Conservation (phyloP, 805 yeast species). For the Saccharomycopsis sp. region DNA sequence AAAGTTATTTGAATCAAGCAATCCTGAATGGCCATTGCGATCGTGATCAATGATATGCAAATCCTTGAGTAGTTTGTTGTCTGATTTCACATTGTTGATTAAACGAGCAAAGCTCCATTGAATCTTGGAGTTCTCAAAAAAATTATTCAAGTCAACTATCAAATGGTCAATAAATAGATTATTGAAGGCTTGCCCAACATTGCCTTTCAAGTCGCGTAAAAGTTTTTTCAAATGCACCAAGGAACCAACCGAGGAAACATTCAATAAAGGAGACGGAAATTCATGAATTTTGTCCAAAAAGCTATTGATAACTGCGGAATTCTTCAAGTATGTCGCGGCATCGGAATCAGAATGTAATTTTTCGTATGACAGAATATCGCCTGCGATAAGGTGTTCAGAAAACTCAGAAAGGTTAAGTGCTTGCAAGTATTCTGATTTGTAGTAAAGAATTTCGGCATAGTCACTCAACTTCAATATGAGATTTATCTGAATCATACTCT, state of each 20-base stretch:
- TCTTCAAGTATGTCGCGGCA: constrained; percentile 9
- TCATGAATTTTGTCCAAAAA: constrained; percentile 29
- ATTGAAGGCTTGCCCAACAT: constrained; percentile 64
- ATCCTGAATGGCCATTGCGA: neutral
- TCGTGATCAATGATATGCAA: neutral
- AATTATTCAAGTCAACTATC: constrained; percentile 53
- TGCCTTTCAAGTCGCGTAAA: constrained; percentile 48
- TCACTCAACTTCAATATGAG: constrained; percentile 36
- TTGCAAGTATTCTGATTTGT: constrained; percentile 36
- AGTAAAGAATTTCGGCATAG: constrained; percentile 41
- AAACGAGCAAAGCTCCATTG: constrained; percentile 35
- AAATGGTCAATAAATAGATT: constrained; percentile 49
- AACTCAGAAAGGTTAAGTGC: constrained; percentile 54
- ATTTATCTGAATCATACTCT: constrained; percentile 42
- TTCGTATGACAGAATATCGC: constrained; percentile 34
- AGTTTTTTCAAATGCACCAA: constrained; percentile 37
- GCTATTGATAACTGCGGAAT: constrained; percentile 23
- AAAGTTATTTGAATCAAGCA: constrained; percentile 19
- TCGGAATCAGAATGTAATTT: constrained; percentile 25
- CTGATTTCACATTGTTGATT: constrained; percentile 16
- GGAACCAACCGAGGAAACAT: constrained; percentile 35
- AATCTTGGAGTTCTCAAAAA: constrained; percentile 46
- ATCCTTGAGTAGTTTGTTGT: constrained; percentile 4
- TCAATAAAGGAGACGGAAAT: constrained; percentile 35
- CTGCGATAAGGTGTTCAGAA: constrained; percentile 52